Base-by-base conservation (phyloP, 1,284 basidiomycete species). In the Pisolithus thermaeus region DNA sequence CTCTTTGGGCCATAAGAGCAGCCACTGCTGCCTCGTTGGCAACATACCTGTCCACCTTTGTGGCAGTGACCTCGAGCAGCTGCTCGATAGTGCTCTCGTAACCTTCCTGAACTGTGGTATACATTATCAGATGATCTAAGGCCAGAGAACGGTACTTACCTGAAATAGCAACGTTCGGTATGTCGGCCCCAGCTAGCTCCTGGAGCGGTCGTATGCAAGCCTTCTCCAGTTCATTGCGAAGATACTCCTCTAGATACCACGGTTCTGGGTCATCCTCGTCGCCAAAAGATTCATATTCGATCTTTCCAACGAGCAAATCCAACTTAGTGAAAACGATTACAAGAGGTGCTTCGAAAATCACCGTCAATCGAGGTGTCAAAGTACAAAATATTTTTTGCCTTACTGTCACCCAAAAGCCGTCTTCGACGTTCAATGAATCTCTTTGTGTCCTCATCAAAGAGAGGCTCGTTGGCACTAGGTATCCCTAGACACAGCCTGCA, bases 281-380 rank as follows among this genome's bases (percentile, higher is more conserved):
- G 14, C 23, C 39, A 35, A 51, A 39, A 9, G 28, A 37, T 12
- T 52, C 51, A 16, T 28, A 22, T 16, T 46, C 44, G 16, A 46
- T 18, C 18, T n/a, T 28, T 4, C 39, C 36, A 18, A 48, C 27
- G 22, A 39, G 1, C 4, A 48, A 23, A 11, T 49, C 44, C n/a
- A 46, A 27, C 35, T 52, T 52, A 38, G 51, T 52, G 30, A 52
- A 52, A 35, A 48, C 51, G 7, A 27, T 36, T n/a, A 52, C 32
- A 9, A 52, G 23, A 9, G 51, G 51, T 32, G 42, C 51, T 52
- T 35, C 9, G 27, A 30, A 18, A 37, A 30, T 12, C 35, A 30
- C n/a, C 22, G 37, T 48, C 22, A 32, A 30, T 7, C 28, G 8
- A 42, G 36, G 16, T 37, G 39, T 14, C 18, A 40, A 3, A 30